Evolutionary conservation across 140 eudicot species (phyloP), one percentile per base, ranked within the genome.

Genomic region (Erigeron philadelphicus): DNA sequence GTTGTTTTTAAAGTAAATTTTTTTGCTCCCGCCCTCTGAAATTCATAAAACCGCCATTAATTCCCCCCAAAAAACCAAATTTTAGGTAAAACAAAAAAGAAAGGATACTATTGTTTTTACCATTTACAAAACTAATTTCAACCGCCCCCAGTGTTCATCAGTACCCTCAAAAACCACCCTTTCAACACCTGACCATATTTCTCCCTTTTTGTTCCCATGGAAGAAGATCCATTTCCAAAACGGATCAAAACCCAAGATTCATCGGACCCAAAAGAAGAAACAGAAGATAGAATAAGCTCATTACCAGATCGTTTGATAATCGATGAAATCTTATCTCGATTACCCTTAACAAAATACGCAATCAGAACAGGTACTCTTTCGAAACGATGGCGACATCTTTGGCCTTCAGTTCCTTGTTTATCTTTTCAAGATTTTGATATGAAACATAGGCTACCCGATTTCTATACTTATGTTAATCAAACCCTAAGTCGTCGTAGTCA

Each of bases 341-440:
- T 68, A 52, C 49, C 35, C 48, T 8, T n/a, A 3, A 68, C 73
- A 53, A 68, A 52, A 68, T 49, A 68, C 25, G 73, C 62, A 62
- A 52, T 68, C n/a, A 52, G 40, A 31, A 67, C 72, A 67, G 48
- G 62, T 67, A 50, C 9, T 12, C 62, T 68, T 35, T 68, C 73
- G 7, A 53, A 68, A 56, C 63, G 73, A 52, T 68, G 64, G 73
- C 11, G n/a, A 68, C 64, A 53, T 68, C 16, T 68, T 68, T 68
- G 73, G 73, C 40, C 73, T 9, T 68, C 11, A 5, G 38, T 68
- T 66, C 40, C 56, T 45, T 45, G 11, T 45, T 43, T 46, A 17
- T 6, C 6, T 66, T 66, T 66, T 18, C 5, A 31, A 1, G 38
- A 31, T 31, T 31, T 31, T 31, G 2, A 31, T 7, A 7, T 45